Evolutionary conservation across 306 rosid genomes (phyloP), one percentile per base, ranked within the genome.

Genomic region (Ochetophila trinervis): DNA sequence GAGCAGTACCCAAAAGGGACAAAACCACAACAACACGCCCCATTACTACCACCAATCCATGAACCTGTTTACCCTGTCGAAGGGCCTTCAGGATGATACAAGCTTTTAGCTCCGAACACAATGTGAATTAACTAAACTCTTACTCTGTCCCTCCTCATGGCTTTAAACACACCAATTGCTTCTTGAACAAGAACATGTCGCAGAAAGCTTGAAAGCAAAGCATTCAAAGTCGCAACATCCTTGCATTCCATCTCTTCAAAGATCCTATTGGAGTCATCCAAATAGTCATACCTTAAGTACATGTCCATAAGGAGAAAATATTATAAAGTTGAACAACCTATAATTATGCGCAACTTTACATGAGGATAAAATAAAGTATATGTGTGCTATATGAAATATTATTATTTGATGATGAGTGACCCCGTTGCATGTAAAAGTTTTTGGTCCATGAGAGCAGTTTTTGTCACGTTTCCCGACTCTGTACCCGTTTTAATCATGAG

Each of bases 201-300:
- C 8, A 76, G 53, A 69, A 59, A 85, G 65, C 76, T 64, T 0
- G 86, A 81, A 59, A 81, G 69, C 85, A 81, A 24, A 47, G 84
- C 70, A 6, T 88, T 82, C 89, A 89, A 86, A 45, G 91, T 81
- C 11, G 83, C 86, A 60, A 86, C 80, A 59, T 86, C 96, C 65
- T 57, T 84, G 51, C 63, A 76, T 36, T 58, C 69, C 77, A 86
- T 86, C 76, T 88, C 91, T 13, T 78, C 76, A 75, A 80, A 89
- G 58, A 83, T 84, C 74, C 48, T 74, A 16, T 76, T 27, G 10
- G 84, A 72, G 18, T 79, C 79, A 24, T 49, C 65, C 64, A 73
- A 34, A 56, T 17, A 35, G 19, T 86, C 83, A 55, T 45, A 70
- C 63, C 75, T 77, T 10, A 88, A 88, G 71, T 86, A 88, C 88